Conservation (phyloP, 1,284 basidiomycete species). For the Cerrena zonata region DNA sequence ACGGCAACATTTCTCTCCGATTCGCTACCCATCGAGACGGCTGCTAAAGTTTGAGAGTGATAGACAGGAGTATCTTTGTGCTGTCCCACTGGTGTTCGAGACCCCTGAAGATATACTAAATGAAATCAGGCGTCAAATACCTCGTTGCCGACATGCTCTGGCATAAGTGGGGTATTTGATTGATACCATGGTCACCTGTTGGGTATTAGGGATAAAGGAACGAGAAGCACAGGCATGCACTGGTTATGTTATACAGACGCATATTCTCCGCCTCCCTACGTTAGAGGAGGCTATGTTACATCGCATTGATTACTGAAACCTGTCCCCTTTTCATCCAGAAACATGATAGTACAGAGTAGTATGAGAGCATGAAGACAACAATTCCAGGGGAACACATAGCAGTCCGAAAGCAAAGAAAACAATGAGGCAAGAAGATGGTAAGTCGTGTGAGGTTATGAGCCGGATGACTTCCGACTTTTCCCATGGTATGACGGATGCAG, state of each 20-base stretch:
- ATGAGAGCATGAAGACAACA: not conserved
- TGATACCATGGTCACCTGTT: not conserved
- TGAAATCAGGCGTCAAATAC: no score
- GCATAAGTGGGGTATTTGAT: not conserved
- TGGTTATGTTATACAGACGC: no score
- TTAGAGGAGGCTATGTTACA: no score
- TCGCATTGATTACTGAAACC: not conserved
- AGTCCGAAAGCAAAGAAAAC: not conserved
- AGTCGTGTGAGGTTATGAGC: not conserved
- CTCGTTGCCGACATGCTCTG: not conserved
- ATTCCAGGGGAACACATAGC: not conserved
- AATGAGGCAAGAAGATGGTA: not conserved
- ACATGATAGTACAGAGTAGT: not conserved
- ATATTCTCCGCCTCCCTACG: no score
- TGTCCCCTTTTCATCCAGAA: not conserved
- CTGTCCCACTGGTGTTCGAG: no score
- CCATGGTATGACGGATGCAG: constrained; percentile 24
- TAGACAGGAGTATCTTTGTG: no score
- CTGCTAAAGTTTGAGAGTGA: no score
- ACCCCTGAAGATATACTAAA: no score
- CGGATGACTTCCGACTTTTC: not conserved
- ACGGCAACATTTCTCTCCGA: not conserved
- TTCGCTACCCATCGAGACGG: no score
- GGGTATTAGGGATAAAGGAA: not conserved
- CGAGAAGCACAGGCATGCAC: no score